Evolutionary conservation across 1,284 basidiomycete species (phyloP).

Genomic region (Waitea zeae): DNA sequence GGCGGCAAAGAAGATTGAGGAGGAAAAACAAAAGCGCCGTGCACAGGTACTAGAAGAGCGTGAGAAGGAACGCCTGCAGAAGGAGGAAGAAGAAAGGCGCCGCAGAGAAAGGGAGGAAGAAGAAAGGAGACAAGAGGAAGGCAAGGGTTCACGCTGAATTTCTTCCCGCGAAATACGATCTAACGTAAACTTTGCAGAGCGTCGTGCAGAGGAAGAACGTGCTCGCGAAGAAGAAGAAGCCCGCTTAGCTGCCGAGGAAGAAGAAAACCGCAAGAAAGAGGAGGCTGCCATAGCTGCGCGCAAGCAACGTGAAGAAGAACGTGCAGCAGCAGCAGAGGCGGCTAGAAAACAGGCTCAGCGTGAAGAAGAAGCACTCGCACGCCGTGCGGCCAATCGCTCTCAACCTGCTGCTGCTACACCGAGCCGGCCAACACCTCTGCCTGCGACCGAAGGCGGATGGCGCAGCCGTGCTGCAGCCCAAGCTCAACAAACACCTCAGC

Average conservation of each 20-base stretch:
- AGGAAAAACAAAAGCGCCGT: constrained; percentile 71
- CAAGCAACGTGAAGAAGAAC: constrained; percentile 50
- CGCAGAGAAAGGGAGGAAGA: constrained; percentile 32
- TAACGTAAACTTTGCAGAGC: too few species aligned
- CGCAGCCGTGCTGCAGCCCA: background rate
- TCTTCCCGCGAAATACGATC: too few species aligned
- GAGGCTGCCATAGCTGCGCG: constrained; percentile 35
- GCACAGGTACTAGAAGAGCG: constrained; percentile 33
- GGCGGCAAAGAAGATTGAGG: constrained; percentile 60
- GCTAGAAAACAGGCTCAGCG: constrained; percentile 48
- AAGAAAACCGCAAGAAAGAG: constrained; percentile 41
- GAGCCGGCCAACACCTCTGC: too few species aligned
- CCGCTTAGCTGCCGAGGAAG: constrained; percentile 31
- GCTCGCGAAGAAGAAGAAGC: constrained; percentile 27
- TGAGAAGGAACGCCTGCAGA: constrained; percentile 35
- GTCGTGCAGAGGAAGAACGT: constrained; percentile 33
- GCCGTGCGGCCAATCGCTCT: constrained; percentile 14
- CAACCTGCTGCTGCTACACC: constrained; percentile 9
- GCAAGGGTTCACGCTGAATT: too few species aligned
- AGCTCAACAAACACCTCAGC: constrained; percentile 10
- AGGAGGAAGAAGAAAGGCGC: constrained; percentile 30
- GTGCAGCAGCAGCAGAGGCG: constrained; percentile 37
- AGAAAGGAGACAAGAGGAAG: constrained; percentile 27
- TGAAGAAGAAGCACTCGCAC: constrained; percentile 67
- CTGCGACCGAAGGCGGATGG: constrained; percentile 11